A percentile compares a stretch with the other conserved stretches of the same genome.
Conservation (phyloP, 148 eudicot genomes). For the Cornus kousa region DNA sequence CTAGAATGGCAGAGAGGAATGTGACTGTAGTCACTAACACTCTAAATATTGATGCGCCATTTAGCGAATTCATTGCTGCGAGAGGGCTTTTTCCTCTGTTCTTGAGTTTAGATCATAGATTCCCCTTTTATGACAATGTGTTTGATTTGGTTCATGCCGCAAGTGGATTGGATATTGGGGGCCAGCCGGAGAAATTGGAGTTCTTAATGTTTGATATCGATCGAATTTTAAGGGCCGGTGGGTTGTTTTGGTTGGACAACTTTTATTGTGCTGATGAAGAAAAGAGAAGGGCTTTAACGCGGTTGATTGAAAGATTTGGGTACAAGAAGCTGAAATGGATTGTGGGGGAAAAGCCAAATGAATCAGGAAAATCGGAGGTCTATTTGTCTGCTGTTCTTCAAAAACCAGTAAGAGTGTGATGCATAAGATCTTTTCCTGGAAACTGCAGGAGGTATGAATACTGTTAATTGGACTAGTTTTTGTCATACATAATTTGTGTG, state of each 20-base stretch:
- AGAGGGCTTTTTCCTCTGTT: slow-evolving; percentile 86
- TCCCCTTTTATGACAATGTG: slow-evolving; percentile 74
- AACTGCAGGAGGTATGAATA: slow-evolving; percentile 12
- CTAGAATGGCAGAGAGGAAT: slow-evolving; percentile 87
- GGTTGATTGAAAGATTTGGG: slow-evolving; percentile 82
- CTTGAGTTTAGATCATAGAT: slow-evolving; percentile 78
- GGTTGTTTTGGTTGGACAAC: slow-evolving; percentile 90
- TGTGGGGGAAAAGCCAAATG: slow-evolving; percentile 76
- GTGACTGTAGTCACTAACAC: slow-evolving; percentile 66
- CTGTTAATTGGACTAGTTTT: slow-evolving; percentile 4
- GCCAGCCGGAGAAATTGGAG: slow-evolving; percentile 80
- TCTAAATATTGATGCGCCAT: slow-evolving; percentile 70
- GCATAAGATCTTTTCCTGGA: slow-evolving; percentile 5
- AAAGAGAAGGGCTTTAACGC: slow-evolving; percentile 60
- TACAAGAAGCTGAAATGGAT: slow-evolving; percentile 97
- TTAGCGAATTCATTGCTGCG: slow-evolving; percentile 79
- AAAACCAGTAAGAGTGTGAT: slow-evolving; percentile 75
- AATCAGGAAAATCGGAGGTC: slow-evolving; percentile 60
- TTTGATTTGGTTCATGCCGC: slow-evolving; percentile 83
- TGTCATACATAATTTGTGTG: slow-evolving; percentile 17
- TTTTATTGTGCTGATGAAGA: slow-evolving; percentile 72
- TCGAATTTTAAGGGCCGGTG: slow-evolving; percentile 75
- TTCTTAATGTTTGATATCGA: slow-evolving; percentile 92
- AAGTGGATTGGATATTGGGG: slow-evolving; percentile 77
- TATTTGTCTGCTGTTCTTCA: slow-evolving; percentile 92